Conservation (phyloP, 2,329 filamentous ascomycete genomes). For the Rugonectria rugulosa region DNA sequence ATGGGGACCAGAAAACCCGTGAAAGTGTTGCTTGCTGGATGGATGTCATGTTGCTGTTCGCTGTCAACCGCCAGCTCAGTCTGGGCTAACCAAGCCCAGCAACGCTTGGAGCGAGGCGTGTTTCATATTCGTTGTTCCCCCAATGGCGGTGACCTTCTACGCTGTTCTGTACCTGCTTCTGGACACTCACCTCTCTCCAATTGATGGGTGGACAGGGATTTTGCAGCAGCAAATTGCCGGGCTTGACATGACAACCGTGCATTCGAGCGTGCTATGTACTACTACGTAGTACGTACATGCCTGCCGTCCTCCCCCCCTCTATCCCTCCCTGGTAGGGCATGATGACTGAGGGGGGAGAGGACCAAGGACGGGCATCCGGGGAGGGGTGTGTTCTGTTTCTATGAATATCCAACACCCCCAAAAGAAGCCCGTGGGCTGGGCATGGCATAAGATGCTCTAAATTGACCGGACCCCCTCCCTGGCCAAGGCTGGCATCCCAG, state of each 20-base stretch:
- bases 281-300: no score
- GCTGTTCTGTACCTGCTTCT: constrained; percentile 31
- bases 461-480: constrained; percentile 62
- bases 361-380: constrained; percentile 31
- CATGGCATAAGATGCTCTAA: constrained; percentile 67
- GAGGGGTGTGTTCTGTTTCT: constrained; percentile 53
- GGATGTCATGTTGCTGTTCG: constrained; percentile 26
- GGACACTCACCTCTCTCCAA: constrained; percentile 28
- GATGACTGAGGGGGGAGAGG: constrained; percentile 22
- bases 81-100: constrained; percentile 32
- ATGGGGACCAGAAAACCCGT: constrained; percentile 16
- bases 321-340: constrained; percentile 34
- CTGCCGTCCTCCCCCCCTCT: no score
- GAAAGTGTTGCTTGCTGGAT: constrained; percentile 24
- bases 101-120: constrained; percentile 37
- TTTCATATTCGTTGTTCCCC: constrained; percentile 36
- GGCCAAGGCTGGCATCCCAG: constrained; percentile 45
- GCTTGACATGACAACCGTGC: constrained; percentile 30
- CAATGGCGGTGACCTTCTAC: constrained; percentile 34
- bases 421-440: constrained; percentile 46
- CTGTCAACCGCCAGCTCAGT: constrained; percentile 36
- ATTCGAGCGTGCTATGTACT: constrained; percentile 29
- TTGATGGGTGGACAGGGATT: constrained; percentile 31
- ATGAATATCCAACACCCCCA: constrained; percentile 55
- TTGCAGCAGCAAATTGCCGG: constrained; percentile 35